phyloP scores from a whole-genome alignment of 2,329 filamentous ascomycete genomes.

The Cercospora sojina region DNA sequence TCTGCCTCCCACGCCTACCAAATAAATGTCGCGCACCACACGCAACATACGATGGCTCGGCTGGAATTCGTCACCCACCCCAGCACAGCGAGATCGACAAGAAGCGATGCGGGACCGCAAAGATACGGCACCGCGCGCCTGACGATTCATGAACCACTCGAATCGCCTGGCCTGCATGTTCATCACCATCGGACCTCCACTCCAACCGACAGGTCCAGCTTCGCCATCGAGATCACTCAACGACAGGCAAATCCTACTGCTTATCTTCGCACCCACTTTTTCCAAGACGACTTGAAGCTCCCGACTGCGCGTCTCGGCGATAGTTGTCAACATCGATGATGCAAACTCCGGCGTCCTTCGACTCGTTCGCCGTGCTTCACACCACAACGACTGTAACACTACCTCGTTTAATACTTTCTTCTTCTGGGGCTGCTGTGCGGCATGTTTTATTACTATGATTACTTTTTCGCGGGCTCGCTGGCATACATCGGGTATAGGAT shows the following conservation, averaged over 20 bases:
- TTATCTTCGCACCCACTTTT: not conserved
- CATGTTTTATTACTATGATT: constrained; percentile 20
- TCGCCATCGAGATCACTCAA: not conserved
- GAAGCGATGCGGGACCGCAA: not conserved
- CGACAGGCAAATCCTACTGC: not conserved
- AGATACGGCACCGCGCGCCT: not conserved
- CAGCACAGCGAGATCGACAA: not conserved
- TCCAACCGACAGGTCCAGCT: not conserved
- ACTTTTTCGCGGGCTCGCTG: not conserved
- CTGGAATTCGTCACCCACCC: not conserved
- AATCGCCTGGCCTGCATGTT: not conserved
- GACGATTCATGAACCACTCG: not conserved
- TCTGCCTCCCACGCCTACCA: constrained; percentile 46
- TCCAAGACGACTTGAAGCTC: not conserved
- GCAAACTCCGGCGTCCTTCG: not conserved
- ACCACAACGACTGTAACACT: constrained; percentile 1
- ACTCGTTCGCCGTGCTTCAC: not conserved
- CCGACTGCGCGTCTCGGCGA: not conserved
- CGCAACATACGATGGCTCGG: constrained; percentile 2
- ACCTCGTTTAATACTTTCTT: not conserved
- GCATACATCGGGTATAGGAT: constrained; percentile 7
- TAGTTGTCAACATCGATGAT: not conserved
- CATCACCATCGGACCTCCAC: not conserved
- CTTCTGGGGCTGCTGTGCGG: constrained; percentile 22
- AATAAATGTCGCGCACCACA: constrained; percentile 33